phyloP scores from a whole-genome alignment of 108 stramenopile species.

The Schizochytrium sp. region DNA sequence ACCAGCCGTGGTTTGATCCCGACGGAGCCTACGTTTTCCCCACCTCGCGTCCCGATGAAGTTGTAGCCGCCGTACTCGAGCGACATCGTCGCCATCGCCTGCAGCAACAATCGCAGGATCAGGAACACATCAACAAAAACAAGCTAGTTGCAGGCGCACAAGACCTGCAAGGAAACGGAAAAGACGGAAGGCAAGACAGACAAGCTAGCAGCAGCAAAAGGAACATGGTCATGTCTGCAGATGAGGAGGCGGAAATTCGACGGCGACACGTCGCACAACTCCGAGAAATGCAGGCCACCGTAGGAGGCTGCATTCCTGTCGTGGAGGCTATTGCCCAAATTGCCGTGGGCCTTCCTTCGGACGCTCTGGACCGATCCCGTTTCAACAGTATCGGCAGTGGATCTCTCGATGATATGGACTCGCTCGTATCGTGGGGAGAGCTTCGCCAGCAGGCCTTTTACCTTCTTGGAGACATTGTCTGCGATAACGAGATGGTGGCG shows the following conservation, averaged over 20 bases:
- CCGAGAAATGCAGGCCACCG: not conserved
- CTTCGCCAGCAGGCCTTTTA: not conserved
- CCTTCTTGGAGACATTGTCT: conserved; percentile 1
- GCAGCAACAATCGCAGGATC: not conserved
- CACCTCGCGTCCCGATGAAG: not conserved
- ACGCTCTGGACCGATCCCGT: not conserved
- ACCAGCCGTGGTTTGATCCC: not conserved
- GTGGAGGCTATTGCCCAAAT: not conserved
- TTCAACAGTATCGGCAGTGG: not conserved
- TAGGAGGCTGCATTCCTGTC: not conserved
- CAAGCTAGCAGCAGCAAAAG: not conserved
- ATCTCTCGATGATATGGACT: not conserved
- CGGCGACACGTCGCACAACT: not conserved
- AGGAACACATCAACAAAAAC: too few relatives aligned
- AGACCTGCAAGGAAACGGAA: too few relatives aligned
- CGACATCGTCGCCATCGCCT: not conserved
- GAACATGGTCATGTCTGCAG: not conserved
- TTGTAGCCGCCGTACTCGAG: not conserved
- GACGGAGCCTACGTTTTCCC: not conserved
- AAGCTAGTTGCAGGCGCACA: too few relatives aligned
- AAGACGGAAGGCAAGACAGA: not conserved
- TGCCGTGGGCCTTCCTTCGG: not conserved
- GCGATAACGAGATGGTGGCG: not conserved
- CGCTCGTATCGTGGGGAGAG: not conserved
- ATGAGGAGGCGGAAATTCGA: not conserved